These are phyloP conservation scores for Fimicolochytrium jonesii DNA, from an alignment of 192 early-diverging fungal species.

Conservation along the genomic window DNA sequence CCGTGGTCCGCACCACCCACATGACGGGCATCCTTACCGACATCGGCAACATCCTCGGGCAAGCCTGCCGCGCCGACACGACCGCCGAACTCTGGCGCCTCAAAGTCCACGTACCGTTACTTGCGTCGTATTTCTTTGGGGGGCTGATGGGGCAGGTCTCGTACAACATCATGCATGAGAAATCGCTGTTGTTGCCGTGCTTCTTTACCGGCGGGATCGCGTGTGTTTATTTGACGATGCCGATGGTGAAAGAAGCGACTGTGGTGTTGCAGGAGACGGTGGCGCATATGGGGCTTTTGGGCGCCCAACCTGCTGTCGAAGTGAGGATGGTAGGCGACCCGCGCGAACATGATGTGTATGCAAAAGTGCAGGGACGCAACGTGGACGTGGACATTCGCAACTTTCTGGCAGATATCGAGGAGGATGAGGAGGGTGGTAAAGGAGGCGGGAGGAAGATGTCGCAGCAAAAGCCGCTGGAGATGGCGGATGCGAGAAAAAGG, in stretches of 20 bases:
- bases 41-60: constrained; percentile 58
- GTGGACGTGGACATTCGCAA: constrained; percentile 34
- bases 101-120: constrained; percentile 49
- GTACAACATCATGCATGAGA: constrained; percentile 25
- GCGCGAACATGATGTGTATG: constrained; percentile 23
- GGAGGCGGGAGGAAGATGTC: constrained; percentile 1
- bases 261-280: constrained; percentile 23
- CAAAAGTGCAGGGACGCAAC: constrained; percentile 14
- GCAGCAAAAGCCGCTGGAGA: neutral
- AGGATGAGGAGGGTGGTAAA: constrained; percentile 12
- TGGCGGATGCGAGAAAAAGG: neutral
- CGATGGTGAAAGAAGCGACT: constrained; percentile 41
- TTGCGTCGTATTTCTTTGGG: constrained; percentile 41
- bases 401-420: constrained; percentile 29
- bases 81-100: constrained; percentile 50
- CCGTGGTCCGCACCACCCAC: constrained; percentile 54
- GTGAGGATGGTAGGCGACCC: constrained; percentile 34
- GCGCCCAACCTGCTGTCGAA: constrained; percentile 26
- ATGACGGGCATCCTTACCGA: constrained; percentile 57
- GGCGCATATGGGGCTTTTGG: constrained; percentile 9
- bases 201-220: constrained; percentile 43
- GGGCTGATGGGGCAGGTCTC: constrained; percentile 36
- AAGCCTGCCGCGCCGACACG: constrained; percentile 44
- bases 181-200: constrained; percentile 42
- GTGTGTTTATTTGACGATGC: constrained; percentile 40